Evolutionary conservation across 768 basidiomycete genomes (phyloP).

Genomic region (Filobasidium wieringae): DNA sequence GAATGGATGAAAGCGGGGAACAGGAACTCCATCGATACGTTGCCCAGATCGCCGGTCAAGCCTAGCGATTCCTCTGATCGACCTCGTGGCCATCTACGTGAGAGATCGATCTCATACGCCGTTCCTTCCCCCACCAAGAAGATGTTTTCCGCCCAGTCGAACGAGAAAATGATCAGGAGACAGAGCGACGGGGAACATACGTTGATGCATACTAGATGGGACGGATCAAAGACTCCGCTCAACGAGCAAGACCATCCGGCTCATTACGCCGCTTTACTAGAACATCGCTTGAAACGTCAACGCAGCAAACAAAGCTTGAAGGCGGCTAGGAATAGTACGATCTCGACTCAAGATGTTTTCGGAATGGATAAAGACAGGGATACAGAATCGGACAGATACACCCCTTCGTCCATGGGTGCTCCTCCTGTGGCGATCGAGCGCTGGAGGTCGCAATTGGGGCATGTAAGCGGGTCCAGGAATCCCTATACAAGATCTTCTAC

Average conservation of each 20-base stretch:
- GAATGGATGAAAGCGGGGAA: background rate
- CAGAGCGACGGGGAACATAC: conserved; percentile 3
- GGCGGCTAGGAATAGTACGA: background rate
- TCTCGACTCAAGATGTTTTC: background rate
- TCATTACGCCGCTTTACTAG: conserved; percentile 6
- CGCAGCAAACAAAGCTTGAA: conserved; percentile 7
- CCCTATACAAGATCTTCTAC: background rate
- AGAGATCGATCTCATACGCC: background rate
- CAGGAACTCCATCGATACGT: too few species aligned
- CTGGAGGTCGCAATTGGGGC: background rate
- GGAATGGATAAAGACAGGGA: background rate
- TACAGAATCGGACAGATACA: background rate
- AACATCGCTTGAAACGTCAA: background rate
- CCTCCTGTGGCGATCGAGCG: background rate
- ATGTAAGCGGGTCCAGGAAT: background rate
- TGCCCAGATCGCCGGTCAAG: background rate
- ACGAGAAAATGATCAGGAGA: background rate
- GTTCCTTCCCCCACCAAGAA: background rate
- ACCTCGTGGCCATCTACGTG: background rate
- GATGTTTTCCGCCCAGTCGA: background rate
- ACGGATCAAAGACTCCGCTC: conserved; percentile 7
- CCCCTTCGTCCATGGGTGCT: too few species aligned
- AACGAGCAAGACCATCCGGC: conserved; percentile 6
- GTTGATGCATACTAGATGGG: conserved; percentile 9
- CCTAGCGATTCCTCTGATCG: background rate